Evolutionary conservation across 176 grass and related monocot species (phyloP), one percentile per base, ranked within the genome.

Genomic region (Themeda triandra): DNA sequence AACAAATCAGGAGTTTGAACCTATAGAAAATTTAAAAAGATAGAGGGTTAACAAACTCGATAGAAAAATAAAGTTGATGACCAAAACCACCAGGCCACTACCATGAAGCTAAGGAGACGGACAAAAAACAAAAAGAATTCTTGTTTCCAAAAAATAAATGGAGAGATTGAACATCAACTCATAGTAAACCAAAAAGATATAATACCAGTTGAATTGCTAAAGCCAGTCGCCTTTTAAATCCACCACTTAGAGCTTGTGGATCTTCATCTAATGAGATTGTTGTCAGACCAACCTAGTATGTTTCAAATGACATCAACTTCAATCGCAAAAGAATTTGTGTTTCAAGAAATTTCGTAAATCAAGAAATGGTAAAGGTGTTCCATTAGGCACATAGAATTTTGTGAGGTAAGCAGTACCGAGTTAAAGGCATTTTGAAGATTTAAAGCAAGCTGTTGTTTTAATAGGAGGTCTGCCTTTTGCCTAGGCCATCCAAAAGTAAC

Each of bases 401-500:
- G 36, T 66, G 66, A 79, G 23, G 31, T 54, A 63, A 59, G 13
- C 33, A 73, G 2, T 95, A 98, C 91, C 54, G 89, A 90, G 51
- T 87, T 95, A 76, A 98, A 87, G 33, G 93, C 89, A 63, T 92
- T 89, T 64, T 95, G 82, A 75, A 98, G 89, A 85, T 98, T 95
- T 24, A 78, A 84, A 76, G 83, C 59, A 7, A 92, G 89, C 49
- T 87, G 75, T 48, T 85, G 83, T 76, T 86, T 90, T 29, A 95
- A 79, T 81, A n/a, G 56, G 73, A 68, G 25, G 31, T 93, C 83
- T 76, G 89, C 73, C 41, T 95, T 98, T 81, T 93, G 89, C 65
- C 86, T 89, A 18, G 96, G 96, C 93, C 91, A 98, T 73, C 96
- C 93, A 84, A 95, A 98, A 67, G 91, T 98, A 86, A 95, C 77